Evolutionary conservation across 345 rosid species (phyloP).

Genomic region (Cardamine resedifolia): DNA sequence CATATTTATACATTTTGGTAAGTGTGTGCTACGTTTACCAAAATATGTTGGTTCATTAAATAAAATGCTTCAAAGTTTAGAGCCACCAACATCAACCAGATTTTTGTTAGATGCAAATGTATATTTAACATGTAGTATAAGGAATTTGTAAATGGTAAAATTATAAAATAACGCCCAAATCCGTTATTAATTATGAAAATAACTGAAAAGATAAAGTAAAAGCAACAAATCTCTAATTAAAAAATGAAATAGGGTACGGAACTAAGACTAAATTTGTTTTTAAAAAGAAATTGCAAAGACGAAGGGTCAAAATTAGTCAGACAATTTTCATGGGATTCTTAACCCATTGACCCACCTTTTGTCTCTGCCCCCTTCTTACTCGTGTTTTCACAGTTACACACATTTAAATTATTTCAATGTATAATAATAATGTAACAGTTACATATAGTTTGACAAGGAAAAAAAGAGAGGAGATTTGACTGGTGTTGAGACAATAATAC

Average conservation of each 20-base stretch:
- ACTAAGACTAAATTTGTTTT: not conserved
- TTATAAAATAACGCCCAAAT: not conserved
- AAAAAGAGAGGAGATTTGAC: slow-evolving; percentile 9
- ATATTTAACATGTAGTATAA: not conserved
- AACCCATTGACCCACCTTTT: slow-evolving; percentile 29
- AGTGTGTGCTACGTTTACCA: not conserved
- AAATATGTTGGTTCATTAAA: not conserved
- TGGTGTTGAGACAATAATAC: slow-evolving; percentile 22
- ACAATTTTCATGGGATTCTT: slow-evolving; percentile 39
- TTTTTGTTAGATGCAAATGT: not conserved
- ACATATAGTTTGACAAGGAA: not conserved
- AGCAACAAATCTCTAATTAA: not conserved
- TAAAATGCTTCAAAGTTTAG: not conserved
- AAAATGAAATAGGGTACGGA: not conserved
- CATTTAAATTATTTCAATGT: not conserved
- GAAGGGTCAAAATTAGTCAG: slow-evolving; percentile 28
- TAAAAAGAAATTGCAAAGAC: not conserved
- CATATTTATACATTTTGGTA: not conserved
- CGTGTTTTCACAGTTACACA: slow-evolving; percentile 16
- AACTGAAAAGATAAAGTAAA: not conserved
- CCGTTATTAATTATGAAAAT: not conserved
- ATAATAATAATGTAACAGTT: slow-evolving; percentile 6
- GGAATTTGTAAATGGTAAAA: not conserved
- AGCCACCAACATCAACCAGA: not conserved
- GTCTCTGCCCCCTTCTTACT: not conserved